These are phyloP conservation scores for Camellia oleifera DNA, from an alignment of 179 eudicot genomes.

Conservation along the genomic window DNA sequence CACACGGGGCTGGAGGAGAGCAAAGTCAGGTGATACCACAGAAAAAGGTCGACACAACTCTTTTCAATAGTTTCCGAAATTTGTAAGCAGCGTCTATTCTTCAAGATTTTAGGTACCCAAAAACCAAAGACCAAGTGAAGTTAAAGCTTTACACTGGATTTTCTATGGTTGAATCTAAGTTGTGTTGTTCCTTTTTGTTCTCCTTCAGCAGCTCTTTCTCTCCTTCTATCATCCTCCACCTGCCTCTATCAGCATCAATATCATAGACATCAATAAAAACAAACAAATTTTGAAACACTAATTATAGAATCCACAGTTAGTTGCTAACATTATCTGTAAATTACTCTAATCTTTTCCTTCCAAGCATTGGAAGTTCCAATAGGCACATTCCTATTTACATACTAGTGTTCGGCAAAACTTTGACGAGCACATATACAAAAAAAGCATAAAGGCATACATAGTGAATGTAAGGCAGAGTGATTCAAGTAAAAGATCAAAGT, in stretches of 20 bases:
- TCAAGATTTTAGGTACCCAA: neutral
- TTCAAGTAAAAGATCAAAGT: neutral
- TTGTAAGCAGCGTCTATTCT: neutral
- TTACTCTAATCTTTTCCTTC: neutral
- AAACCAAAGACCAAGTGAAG: neutral
- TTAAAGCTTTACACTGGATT: neutral
- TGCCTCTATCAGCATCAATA: neutral
- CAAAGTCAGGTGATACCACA: neutral
- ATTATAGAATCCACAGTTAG: neutral
- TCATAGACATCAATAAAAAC: neutral
- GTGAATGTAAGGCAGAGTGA: conserved; percentile 4
- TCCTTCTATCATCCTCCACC: conserved; percentile 4
- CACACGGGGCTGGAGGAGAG: too few species aligned
- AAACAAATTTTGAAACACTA: neutral
- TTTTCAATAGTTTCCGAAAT: neutral
- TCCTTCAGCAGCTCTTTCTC: conserved; percentile 7
- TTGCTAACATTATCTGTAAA: neutral
- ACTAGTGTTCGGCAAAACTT: neutral
- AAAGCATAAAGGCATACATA: neutral
- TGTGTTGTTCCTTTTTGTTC: neutral
- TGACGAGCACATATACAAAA: neutral
- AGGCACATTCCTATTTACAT: neutral
- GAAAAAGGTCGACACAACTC: neutral
- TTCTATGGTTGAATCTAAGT: neutral
- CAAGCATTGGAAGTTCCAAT: neutral